Conservation (phyloP, 2,329 filamentous ascomycete genomes). For the Anthostomella pinea region DNA sequence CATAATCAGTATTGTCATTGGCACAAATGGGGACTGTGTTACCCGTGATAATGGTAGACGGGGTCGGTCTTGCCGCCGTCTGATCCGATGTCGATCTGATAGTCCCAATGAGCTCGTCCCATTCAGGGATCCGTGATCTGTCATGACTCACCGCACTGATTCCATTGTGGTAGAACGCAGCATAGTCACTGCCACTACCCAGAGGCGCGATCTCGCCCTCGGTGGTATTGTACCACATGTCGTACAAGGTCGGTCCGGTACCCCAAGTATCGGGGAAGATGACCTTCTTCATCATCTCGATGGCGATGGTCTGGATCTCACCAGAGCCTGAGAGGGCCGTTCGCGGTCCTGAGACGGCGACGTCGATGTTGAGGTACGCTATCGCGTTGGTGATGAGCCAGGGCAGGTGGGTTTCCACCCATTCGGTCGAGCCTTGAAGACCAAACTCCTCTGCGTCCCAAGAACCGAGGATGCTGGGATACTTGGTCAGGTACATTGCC, state of each 20-base stretch:
- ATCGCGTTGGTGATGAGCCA: slow-evolving; percentile 7
- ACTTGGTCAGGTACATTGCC: not conserved
- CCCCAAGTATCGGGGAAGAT: slow-evolving; percentile 9
- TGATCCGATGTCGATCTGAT: slow-evolving; percentile 6
- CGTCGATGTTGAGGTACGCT: slow-evolving; percentile 49
- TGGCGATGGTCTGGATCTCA: slow-evolving; percentile 10
- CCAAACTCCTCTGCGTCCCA: slow-evolving; percentile 36
- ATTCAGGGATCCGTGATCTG: not conserved
- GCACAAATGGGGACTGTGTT: not conserved
- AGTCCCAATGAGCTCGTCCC: not conserved
- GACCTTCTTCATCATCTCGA: slow-evolving; percentile 10
- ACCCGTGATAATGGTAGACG: slow-evolving; percentile 9
- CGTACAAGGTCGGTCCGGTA: slow-evolving; percentile 5
- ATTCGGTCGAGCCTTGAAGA: slow-evolving; percentile 9
- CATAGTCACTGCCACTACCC: slow-evolving; percentile 10
- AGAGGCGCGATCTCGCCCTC: slow-evolving; percentile 8
- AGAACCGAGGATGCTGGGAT: slow-evolving; percentile 24
- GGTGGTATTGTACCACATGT: slow-evolving; percentile 10
- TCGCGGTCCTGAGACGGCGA: slow-evolving; percentile 43
- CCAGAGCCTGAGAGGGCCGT: slow-evolving; percentile 31
- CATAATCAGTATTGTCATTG: not conserved
- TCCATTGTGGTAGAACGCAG: slow-evolving; percentile 8
- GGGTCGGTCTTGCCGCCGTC: slow-evolving; percentile 8
- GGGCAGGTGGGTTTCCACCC: slow-evolving; percentile 8
- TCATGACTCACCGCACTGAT: slow-evolving; percentile 5